A percentile compares a stretch with the other conserved stretches of the same genome.
These are phyloP conservation scores for Parsonsia alboflavescens DNA, from an alignment of 257 asterid genomes.

Conservation along the genomic window DNA sequence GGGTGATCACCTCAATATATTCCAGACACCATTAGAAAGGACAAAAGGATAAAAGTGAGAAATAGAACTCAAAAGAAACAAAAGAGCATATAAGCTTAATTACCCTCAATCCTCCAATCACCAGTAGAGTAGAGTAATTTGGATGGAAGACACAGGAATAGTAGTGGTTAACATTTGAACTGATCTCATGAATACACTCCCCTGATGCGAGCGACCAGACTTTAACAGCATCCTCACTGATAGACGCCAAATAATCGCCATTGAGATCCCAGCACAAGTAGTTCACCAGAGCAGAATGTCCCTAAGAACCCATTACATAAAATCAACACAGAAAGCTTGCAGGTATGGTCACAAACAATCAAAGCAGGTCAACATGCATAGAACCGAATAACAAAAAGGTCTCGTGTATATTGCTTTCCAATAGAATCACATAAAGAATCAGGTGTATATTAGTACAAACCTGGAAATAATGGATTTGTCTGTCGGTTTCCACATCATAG, in stretches of 20 bases:
- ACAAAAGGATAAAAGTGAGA: background rate
- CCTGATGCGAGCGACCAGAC: slow-evolving; percentile 90
- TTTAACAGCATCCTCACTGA: slow-evolving; percentile 83
- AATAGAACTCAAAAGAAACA: background rate
- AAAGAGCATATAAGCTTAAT: slow-evolving; percentile 7
- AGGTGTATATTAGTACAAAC: slow-evolving; percentile 25
- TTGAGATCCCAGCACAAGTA: slow-evolving; percentile 93
- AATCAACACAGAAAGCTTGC: background rate
- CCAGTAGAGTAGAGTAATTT: slow-evolving; percentile 77
- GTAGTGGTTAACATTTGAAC: slow-evolving; percentile 67
- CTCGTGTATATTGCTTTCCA: background rate
- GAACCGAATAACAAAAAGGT: background rate
- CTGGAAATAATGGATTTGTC: slow-evolving; percentile 86
- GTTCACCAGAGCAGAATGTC: slow-evolving; percentile 73
- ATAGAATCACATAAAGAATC: slow-evolving; percentile 3
- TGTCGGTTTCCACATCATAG: slow-evolving; percentile 82
- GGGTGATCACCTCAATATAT: too few relatives aligned
- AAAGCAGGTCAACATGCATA: background rate
- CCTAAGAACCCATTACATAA: slow-evolving; percentile 41
- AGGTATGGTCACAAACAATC: background rate
- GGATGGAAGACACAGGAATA: slow-evolving; percentile 97
- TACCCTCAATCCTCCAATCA: slow-evolving; percentile 84
- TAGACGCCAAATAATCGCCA: slow-evolving; percentile 88
- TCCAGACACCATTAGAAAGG: background rate
- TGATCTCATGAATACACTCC: slow-evolving; percentile 81